Evolutionary conservation across 2,329 filamentous ascomycete genomes (phyloP), one percentile per base, ranked within the genome.

Genomic region (Fusarium sp.): DNA sequence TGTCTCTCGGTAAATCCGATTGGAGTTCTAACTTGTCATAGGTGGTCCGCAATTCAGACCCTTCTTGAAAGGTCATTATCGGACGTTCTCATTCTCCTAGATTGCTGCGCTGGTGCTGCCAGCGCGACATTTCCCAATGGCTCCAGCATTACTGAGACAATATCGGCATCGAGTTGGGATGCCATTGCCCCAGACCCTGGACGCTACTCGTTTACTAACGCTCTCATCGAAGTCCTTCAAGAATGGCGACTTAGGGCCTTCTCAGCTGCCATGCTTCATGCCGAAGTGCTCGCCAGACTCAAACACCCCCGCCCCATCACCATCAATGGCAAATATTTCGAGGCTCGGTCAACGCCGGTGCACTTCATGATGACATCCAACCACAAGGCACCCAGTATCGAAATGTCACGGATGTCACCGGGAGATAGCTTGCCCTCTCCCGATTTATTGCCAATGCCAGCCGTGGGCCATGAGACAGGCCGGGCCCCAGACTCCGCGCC

Each of bases 311-410:
- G 89, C 9, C 89, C 88, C 23, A 87, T 90, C 72, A 85, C 87
- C 66, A 86, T 88, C 74, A 89, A 91, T 72, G 89, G 89, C 62
- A 88, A 87, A 79, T 85, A 87, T 20, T 89, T 89, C 56, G 89
- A 91, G 76, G 87, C 88, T 39, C 85, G 89, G 43, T 89, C 88
- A 3, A 91, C 89, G 0, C 89, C 89, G 0, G 88, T 91, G 6
- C 89, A 91, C 74, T 90, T 90, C 75, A 91, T 91, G 87, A 90
- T 90, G 88, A 91, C 89, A 3, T 85, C 88, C 20, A 90, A 91
- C 67, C 88, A 90, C 77, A 88, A 85, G 67, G 88, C 87, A 1
- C 88, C 88, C 0, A 90, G 89, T 66, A 91, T 91, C 50, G 88
- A 91, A 76, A 80, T 91, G 39, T 85, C 85, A 7, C 83, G 85